Base-by-base conservation (phyloP, 495 filamentous ascomycete species). In the Podospora pseudopauciseta region DNA sequence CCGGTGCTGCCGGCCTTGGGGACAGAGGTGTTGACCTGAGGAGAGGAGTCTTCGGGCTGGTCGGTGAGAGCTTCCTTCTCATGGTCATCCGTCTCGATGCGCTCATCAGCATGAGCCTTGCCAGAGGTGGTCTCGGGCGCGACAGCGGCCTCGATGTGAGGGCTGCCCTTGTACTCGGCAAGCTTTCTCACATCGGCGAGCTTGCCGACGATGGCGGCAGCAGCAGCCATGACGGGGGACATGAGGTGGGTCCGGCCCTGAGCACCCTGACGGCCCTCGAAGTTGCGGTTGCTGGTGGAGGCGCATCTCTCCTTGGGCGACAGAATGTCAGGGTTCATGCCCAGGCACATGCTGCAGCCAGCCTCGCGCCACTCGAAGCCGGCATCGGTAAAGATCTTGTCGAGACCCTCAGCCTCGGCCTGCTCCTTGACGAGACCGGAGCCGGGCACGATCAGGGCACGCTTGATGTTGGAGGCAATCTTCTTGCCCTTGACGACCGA, bases 261-360 rank as follows among this genome's bases (percentile, higher is more conserved):
- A 63, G 94, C 93, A 76, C 95, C 95, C 81, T 99, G 95, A 71
- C 95, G 89, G 61, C 95, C 95, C 79, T 98, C 95, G 72, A 98
- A 99, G 75, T 99, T 99, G 70, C 95, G 92, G 82, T 99, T 98
- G 72, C 91, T 94, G 67, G 95, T 99, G 77, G 89, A 92, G 54
- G 95, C 95, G 74, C 95, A 99, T 66, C 95, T 88, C 82, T 99
- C 95, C 75, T 89, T 86, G 58, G 95, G 95, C 2, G 92, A 88
- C n/a, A 98, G 86, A 72, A 99, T 97, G 79, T 99, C 95, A 0
- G 95, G 93, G 83, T 99, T 99, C 95, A 99, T 99, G 78, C 95
- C 95, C 32, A 99, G 86, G 73, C 95, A 99, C 95, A 99, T 99
- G 64, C 90, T 94, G 84, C 95, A 99, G 58, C 95, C 95, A 67